phyloP scores from a whole-genome alignment of 83 land plant genomes.

The Larix sibirica region DNA sequence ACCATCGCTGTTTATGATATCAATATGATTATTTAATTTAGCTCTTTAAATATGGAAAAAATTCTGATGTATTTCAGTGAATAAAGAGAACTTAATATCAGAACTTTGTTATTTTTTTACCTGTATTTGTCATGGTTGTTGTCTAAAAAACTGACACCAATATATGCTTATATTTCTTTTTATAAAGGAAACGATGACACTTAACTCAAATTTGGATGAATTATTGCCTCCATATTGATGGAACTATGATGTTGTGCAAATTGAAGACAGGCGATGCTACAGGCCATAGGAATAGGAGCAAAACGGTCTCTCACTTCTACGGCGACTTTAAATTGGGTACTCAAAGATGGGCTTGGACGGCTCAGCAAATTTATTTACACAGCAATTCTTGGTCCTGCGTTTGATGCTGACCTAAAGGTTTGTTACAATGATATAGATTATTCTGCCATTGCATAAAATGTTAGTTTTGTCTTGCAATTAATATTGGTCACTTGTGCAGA shows the following conservation, averaged over 20 bases:
- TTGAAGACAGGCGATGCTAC: slow-evolving; percentile 66
- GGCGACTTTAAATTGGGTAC: slow-evolving; percentile 77
- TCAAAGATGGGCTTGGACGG: slow-evolving; percentile 86
- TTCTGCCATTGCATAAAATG: not conserved
- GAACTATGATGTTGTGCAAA: not conserved
- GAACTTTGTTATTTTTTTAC: too few relatives aligned
- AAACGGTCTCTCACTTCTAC: slow-evolving; percentile 64
- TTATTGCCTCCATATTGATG: not conserved
- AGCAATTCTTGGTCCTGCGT: slow-evolving; percentile 61
- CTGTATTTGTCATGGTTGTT: not conserved
- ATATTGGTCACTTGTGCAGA: slow-evolving; percentile 34
- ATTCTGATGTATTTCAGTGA: too few relatives aligned
- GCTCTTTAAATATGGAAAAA: too few relatives aligned
- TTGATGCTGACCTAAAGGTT: slow-evolving; percentile 81
- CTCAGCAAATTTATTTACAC: slow-evolving; percentile 60
- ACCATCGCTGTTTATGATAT: too few relatives aligned
- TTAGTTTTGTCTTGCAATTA: not conserved
- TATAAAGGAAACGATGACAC: not conserved
- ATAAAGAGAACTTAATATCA: not conserved
- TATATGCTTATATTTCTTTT: not conserved
- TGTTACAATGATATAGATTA: not conserved
- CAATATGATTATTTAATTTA: too few relatives aligned
- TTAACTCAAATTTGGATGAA: not conserved
- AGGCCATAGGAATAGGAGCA: slow-evolving; percentile 77
- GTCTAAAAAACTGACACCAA: not conserved